Evolutionary conservation across 371 early-diverging fungal species (phyloP).

Genomic region (Rhizomucor miehei): DNA sequence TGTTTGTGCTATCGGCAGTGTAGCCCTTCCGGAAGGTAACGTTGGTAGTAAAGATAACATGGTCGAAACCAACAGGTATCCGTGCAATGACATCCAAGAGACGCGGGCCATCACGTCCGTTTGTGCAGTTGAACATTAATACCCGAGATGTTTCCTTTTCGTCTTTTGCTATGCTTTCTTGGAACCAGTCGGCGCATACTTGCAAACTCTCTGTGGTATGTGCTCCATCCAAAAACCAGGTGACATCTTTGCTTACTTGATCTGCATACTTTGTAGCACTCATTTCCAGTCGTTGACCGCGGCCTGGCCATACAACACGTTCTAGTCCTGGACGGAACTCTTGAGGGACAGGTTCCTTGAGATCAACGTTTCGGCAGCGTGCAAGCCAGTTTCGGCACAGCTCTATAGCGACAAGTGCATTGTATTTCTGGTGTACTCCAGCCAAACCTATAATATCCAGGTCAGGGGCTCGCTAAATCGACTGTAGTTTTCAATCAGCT

Average conservation of each 20-base stretch:
- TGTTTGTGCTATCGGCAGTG: constrained; percentile 62
- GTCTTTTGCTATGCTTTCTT: constrained; percentile 25
- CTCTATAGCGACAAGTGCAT: constrained; percentile 79
- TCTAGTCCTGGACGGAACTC: constrained; percentile 60
- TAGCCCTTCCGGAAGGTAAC: constrained; percentile 55
- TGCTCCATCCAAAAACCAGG: constrained; percentile 91
- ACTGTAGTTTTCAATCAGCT: neutral
- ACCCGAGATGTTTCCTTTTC: constrained; percentile 31
- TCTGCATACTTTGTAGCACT: constrained; percentile 40
- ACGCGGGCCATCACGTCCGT: constrained; percentile 66
- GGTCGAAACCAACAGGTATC: constrained; percentile 47
- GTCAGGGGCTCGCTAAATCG: no score
- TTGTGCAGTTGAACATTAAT: constrained; percentile 87
- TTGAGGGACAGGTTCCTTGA: constrained; percentile 35
- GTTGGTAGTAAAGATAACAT: constrained; percentile 79
- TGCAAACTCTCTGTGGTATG: constrained; percentile 88
- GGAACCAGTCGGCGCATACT: constrained; percentile 82
- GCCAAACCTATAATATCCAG: constrained; percentile 53
- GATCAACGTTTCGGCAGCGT: constrained; percentile 25
- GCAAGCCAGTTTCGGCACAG: constrained; percentile 66
- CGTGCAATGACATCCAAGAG: constrained; percentile 53
- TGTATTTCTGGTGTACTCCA: constrained; percentile 83
- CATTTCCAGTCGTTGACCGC: constrained; percentile 63
- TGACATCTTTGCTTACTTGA: constrained; percentile 29
- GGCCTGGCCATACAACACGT: constrained; percentile 84